Conservation (phyloP, 2,329 filamentous ascomycete species). For the Stagonosporopsis cucurbitacearum region DNA sequence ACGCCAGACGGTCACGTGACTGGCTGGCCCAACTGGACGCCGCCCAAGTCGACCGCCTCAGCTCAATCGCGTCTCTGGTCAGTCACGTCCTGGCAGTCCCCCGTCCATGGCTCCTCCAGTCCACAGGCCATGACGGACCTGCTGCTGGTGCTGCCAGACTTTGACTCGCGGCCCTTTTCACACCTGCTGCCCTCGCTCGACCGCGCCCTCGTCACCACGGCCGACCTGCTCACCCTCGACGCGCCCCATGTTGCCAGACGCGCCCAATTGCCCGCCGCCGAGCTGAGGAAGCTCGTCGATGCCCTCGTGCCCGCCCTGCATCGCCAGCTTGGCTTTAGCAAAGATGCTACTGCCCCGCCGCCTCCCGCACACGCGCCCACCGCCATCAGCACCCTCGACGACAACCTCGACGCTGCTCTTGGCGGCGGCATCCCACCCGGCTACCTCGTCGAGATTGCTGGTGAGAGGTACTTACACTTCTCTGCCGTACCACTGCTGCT, state of each 20-base stretch:
- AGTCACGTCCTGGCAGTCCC: too few relatives aligned
- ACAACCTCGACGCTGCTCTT: slow-evolving; percentile 71
- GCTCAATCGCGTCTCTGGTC: too few relatives aligned
- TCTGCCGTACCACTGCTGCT: background rate
- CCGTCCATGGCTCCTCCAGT: too few relatives aligned
- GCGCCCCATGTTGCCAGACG: slow-evolving; percentile 83
- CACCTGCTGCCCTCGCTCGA: slow-evolving; percentile 82
- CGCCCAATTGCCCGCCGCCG: slow-evolving; percentile 79
- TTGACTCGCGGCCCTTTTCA: slow-evolving; percentile 72
- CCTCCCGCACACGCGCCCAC: slow-evolving; percentile 59
- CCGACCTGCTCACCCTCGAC: slow-evolving; percentile 86
- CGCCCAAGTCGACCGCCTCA: too few relatives aligned
- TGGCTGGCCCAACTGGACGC: too few relatives aligned
- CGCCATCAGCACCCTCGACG: slow-evolving; percentile 88
- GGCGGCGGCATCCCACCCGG: slow-evolving; percentile 82
- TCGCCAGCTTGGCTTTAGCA: slow-evolving; percentile 60
- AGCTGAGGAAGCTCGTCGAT: slow-evolving; percentile 75
- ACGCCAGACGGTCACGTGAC: too few relatives aligned
- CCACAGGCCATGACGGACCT: slow-evolving; percentile 96
- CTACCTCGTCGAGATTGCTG: slow-evolving; percentile 85
- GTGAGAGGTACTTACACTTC: slow-evolving; percentile 73
- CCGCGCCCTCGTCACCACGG: slow-evolving; percentile 75
- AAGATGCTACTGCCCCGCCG: slow-evolving; percentile 27
- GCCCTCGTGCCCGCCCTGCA: slow-evolving; percentile 73
- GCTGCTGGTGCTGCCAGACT: slow-evolving; percentile 78